Conservation (phyloP, 768 basidiomycete genomes). For the Mycena rosella region DNA sequence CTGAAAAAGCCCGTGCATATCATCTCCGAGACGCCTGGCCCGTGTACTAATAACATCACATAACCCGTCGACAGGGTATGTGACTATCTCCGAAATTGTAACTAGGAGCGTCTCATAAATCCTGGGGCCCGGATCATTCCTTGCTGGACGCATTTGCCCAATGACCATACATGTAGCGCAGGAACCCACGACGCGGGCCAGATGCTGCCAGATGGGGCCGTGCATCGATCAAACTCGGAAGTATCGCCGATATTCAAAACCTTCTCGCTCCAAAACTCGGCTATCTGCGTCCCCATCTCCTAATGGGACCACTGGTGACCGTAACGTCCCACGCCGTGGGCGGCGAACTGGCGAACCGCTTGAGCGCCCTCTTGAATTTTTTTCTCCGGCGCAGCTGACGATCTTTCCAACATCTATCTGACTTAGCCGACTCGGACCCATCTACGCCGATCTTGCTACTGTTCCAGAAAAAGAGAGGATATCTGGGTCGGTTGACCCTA, state of each 20-base stretch:
- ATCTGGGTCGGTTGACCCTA: no score
- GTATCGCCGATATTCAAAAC: not conserved
- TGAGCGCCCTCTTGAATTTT: not conserved
- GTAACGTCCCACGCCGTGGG: not conserved
- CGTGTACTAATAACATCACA: no score
- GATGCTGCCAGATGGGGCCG: no score
- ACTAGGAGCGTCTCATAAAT: not conserved
- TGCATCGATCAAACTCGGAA: not conserved
- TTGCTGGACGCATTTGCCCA: conserved; percentile 2
- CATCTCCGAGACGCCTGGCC: no score
- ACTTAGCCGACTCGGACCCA: not conserved
- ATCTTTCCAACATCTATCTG: not conserved
- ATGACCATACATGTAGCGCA: not conserved
- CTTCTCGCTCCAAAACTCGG: not conserved
- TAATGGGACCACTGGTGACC: not conserved
- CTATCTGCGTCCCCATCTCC: not conserved
- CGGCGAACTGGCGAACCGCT: not conserved
- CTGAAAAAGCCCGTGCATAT: no score
- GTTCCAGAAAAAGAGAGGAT: no score
- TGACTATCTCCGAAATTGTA: no score
- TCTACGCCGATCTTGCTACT: no score
- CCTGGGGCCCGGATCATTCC: not conserved
- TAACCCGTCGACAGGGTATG: no score
- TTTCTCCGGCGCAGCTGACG: not conserved
- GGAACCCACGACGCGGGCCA: not conserved